Base-by-base conservation (phyloP, 805 yeast species). In the Cyberlindnera petersonii region DNA sequence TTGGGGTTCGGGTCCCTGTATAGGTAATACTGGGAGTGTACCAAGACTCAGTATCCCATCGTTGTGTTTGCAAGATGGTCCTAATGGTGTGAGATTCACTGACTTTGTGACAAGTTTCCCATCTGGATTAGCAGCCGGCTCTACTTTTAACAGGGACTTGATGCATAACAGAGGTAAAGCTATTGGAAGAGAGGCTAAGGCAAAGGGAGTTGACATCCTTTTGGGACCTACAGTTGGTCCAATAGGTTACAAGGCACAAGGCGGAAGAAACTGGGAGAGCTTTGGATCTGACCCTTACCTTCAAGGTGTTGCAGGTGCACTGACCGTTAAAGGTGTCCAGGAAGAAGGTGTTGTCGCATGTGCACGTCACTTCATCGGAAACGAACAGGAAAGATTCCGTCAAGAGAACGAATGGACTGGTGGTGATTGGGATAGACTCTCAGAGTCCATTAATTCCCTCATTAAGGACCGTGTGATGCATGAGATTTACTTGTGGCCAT, bases 211-310 rank as follows among this genome's bases (percentile, higher is more conserved):
- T 13, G 72, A 77, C 50, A 64, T 75, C 26, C 65, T 73, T 11
- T 60, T 77, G 24, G 82, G 80, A 0, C 85, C 84, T 1, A 64
- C 66, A 3, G 63, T 74, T 27, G 83, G 82, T 0, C 84, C 84
- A 9, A 65, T 78, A 31, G 85, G 84, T 0, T 62, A 67, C 24
- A 72, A 77, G 49, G 83, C 82, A 4, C 72, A 71, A 28, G 84
- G 80, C 17, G 84, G 85, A 6, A 63, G 83, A 47, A 74, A 72
- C 56, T 77, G 82, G 81, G 83, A 78, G 58, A 69, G 77, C 26
- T 77, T 76, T 56, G 78, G 80, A 8, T 61, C 77, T 5, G 84
- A 78, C 53, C 82, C 84, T 3, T 77, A 75, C 42, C 59, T 78
- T 34, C 75, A 74, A 47, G 84, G 84, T 17, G 61, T 69, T 20